These are phyloP conservation scores for Penicillium sp. DNA, from an alignment of 2,329 filamentous ascomycete genomes.

Conservation along the genomic window DNA sequence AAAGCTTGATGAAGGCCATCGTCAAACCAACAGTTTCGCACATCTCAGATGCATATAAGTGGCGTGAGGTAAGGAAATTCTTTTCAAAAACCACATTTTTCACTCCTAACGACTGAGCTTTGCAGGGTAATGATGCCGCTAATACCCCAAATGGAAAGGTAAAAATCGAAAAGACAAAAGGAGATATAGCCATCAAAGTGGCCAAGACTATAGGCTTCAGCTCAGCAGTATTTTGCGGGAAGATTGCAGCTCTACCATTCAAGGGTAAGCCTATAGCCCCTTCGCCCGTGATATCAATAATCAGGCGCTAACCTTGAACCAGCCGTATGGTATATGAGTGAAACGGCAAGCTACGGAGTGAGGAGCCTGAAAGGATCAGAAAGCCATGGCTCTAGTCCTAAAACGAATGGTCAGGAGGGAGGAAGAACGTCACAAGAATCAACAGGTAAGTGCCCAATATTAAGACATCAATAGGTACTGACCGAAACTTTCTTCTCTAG, in stretches of 20 bases:
- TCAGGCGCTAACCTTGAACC: background rate
- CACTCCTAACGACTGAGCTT: background rate
- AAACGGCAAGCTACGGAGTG: conserved; percentile 6
- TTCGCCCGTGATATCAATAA: too few relatives aligned
- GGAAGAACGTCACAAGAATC: too few relatives aligned
- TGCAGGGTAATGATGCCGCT: background rate
- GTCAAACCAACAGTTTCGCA: conserved; percentile 8
- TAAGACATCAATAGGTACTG: too few relatives aligned
- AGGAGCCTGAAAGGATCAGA: background rate
- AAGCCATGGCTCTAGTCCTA: too few relatives aligned
- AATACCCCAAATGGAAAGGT: background rate
- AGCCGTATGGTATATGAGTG: conserved; percentile 11
- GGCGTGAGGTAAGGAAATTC: background rate
- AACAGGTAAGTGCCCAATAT: too few relatives aligned
- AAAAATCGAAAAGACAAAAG: background rate
- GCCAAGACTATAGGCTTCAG: conserved; percentile 3
- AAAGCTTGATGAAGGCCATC: conserved; percentile 6
- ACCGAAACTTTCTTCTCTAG: too few relatives aligned
- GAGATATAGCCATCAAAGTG: background rate
- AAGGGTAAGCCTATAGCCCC: background rate
- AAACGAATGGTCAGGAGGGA: too few relatives aligned
- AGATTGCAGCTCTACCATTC: conserved; percentile 7
- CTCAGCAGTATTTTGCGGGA: conserved; percentile 5
- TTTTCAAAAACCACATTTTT: background rate
- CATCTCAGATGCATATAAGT: conserved; percentile 3